phyloP scores from a whole-genome alignment of 2,329 filamentous ascomycete genomes.

The Alternaria atra region DNA sequence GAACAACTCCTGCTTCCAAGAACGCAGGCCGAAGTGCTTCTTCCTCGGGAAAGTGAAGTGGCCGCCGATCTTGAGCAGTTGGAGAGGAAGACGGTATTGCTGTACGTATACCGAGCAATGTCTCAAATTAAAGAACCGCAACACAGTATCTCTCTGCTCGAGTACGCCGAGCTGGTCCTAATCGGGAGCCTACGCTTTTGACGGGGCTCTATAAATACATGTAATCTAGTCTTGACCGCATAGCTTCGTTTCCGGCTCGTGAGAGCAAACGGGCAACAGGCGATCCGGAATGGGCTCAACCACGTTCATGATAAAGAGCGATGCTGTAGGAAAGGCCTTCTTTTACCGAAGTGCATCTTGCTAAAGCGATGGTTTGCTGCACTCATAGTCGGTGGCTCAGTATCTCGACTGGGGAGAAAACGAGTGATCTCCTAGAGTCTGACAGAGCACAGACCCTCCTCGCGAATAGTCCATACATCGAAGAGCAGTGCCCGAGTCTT shows the following conservation, averaged over 20 bases:
- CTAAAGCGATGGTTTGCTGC: conserved; percentile 9
- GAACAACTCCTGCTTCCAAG: not conserved
- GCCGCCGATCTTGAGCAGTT: not conserved
- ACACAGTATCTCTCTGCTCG: not conserved
- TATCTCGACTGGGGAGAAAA: conserved; percentile 7
- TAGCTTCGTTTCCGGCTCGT: conserved; percentile 8
- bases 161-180: not conserved
- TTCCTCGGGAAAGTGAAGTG: not conserved
- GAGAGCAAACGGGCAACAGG: conserved; percentile 3
- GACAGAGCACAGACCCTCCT: conserved; percentile 6
- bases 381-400: conserved; percentile 7
- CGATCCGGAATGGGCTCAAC: conserved; percentile 3
- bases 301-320: conserved; percentile 1
- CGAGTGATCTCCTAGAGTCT: conserved; percentile 2
- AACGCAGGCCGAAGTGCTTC: not conserved
- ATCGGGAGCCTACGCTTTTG: not conserved
- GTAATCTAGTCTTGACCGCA: conserved; percentile 4
- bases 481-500: conserved; percentile 3
- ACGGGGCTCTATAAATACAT: conserved; percentile 7
- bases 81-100: not conserved
- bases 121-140: not conserved
- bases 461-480: not conserved
- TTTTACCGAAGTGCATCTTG: not conserved
- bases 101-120: not conserved
- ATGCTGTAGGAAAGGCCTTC: not conserved